Base-by-base conservation (phyloP, 768 basidiomycete genomes). In the Suillus tomentosus region DNA sequence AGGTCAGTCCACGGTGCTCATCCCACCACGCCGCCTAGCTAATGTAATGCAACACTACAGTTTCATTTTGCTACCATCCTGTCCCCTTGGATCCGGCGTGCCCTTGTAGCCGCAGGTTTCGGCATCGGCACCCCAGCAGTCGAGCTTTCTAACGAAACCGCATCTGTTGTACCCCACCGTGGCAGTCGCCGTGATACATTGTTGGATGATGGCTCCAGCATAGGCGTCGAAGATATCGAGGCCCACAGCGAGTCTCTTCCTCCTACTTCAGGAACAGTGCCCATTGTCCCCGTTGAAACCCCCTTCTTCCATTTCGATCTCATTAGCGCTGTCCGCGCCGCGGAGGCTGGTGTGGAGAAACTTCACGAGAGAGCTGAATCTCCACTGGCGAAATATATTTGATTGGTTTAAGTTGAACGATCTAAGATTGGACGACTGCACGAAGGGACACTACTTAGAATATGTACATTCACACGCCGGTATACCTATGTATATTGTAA, bases 281-380 rank as follows among this genome's bases (percentile, higher is more conserved):
- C 83, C 17, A 70, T 90, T 47, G 72, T 87, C 37, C 74, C 81
- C 1, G 67, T 79, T 10, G 82, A 84, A 45, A 94, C 91, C 8
- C 92, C 92, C 10, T 93, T 88, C 82, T 96, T 98, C 89, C 96
- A 98, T 79, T 80, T 97, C 67, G 95, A 96, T 74, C 78, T 98
- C 43, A 76, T 81, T 39, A 80, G 82, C 3, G 94, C 94, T 45
- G 87, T 94, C 47, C 80, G 77, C 9, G 87, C 88, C 14, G 92
- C 90, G 6, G 90, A 92, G 71, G 75, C 73, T 66, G 80, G 77
- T 37, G 37, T 62, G 17, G 61, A 22, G 13, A 57, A 24, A 13
- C 27, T 37, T 7, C 37, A 1, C 17, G 22, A 39, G 40, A 58
- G 57, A 58, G 15, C 17, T 58, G 57, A 58, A 11, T 31, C 57